Evolutionary conservation across 164 flowering plant species (phyloP).

Genomic region (Umbellularia californica): DNA sequence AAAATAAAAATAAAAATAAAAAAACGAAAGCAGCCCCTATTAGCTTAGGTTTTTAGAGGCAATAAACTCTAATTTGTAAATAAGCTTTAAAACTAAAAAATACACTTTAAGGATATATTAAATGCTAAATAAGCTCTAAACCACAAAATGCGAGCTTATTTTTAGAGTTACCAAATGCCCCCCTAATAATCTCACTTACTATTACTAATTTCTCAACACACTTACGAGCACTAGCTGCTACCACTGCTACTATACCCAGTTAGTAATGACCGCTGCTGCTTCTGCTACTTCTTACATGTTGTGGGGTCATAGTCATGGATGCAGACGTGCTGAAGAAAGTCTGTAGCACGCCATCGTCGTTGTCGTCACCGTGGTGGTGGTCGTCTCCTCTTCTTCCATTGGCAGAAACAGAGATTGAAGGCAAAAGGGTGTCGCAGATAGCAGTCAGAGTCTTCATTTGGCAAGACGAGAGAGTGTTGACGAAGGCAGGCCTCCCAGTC

Average conservation of each 20-base stretch:
- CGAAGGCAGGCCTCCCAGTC: slow-evolving; percentile 6
- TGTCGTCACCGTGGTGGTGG: neutral
- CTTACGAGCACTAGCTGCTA: neutral
- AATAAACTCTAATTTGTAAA: too few species aligned
- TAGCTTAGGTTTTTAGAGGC: too few species aligned
- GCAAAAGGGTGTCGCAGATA: slow-evolving; percentile 60
- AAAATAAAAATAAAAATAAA: too few species aligned
- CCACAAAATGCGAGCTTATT: neutral
- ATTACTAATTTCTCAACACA: neutral
- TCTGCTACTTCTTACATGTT: slow-evolving; percentile 33
- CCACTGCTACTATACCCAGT: neutral
- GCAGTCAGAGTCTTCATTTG: slow-evolving; percentile 64
- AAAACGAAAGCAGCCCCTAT: too few species aligned
- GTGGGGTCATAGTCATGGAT: slow-evolving; percentile 59
- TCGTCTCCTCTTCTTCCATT: slow-evolving; percentile 2
- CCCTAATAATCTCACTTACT: neutral
- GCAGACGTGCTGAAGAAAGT: slow-evolving; percentile 58
- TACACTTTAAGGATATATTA: neutral
- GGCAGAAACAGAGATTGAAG: slow-evolving; percentile 24
- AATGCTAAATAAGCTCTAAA: neutral
- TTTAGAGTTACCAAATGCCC: too few species aligned
- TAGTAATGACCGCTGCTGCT: neutral
- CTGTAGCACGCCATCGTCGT: slow-evolving; percentile 15
- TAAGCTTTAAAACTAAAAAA: too few species aligned
- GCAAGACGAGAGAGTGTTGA: slow-evolving; percentile 26